Base-by-base conservation (phyloP, 1,139 yeast genomes). In the Yamadazyma aaseri region DNA sequence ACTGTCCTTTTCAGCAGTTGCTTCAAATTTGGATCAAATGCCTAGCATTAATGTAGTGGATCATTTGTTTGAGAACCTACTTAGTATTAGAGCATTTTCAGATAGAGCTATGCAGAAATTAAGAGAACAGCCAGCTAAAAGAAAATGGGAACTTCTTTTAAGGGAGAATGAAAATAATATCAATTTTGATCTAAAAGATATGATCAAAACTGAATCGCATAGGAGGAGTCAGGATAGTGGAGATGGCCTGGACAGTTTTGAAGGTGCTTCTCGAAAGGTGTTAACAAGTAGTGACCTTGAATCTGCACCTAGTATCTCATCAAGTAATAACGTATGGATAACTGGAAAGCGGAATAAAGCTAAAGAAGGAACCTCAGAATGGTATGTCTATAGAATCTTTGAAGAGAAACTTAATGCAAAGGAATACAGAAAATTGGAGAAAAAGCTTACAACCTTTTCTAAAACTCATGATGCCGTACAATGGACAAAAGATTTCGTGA, bases 121-220 rank as follows among this genome's bases (percentile, higher is more conserved):
- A 28, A 38, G 60, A 27, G 59, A 56, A 12, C 65, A 56, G 38
- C 54, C 71, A 2, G 51, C 62, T 1, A 56, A 53, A 34, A 42
- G 76, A 20, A 71, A 71, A 45, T 71, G 76, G 76, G 75, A 71
- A 40, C 48, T 71, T 10, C 47, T 71, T n/a, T 44, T 70, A 15
- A 47, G 69, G 31, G 76, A 71, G 41, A 60, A 56, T 41, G 73
- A 68, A 40, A 56, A 63, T 5, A 68, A 68, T 40, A 39, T 55
- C 3, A 54, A 55, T 6, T 67, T 69, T 40, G 73, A 69, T 36
- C 53, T 68, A 29, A 50, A 46, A 17, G 33, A 51, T 3, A 20
- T 46, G 13, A 33, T 51, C 17, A 44, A 23, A n/a, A 39, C 26
- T 18, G 28, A 40, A 6, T 24, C 29, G 9, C 20, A 12, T 10